Evolutionary conservation across 371 early-diverging fungal genomes (phyloP), one percentile per base, ranked within the genome.

Genomic region (Mucor velutinosus): DNA sequence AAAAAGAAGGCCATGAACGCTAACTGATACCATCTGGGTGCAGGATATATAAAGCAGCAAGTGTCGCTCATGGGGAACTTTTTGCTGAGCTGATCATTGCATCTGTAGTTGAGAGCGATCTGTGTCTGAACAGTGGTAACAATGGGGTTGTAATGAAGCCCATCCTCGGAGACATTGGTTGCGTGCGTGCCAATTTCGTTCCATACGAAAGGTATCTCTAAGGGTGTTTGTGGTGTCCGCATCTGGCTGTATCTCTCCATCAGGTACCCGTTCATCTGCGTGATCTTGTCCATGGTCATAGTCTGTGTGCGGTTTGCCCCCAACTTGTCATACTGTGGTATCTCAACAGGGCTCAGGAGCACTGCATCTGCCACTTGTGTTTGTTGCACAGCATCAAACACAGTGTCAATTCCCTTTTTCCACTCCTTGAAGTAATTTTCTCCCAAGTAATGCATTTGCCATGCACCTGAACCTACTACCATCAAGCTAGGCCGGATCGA

Each of bases 21-120:
- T 21, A 69, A 65, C 19, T 86, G 86, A 39, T 85, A 81, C 84
- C 86, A 79, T 14, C 39, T 60, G 12, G 88, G 89, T 1, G 45
- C 15, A 3, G 90, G 88, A 59, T 90, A 91, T 14, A 74, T 72
- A 58, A 82, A 85, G 74, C 92, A 92, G 75, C 92, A 90, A 0
- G 89, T 89, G 21, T 79, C 75, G 35, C 71, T 72, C 76, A 87
- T 79, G 7, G 83, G 83, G 14, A 76, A 72, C 33, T 57, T 56
- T 43, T 83, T 85, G 11, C 80, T 75, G 1, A 86, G 49, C 19
- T 71, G 73, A 51, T 81, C 72, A 64, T 91, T 91, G 72, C 93
- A 91, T 41, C 84, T 71, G 58, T 73, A 84, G 71, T 92, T 92
- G 41, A 90, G 80, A 10, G 87, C 76, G 58, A 92, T 53, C 33